phyloP scores from a whole-genome alignment of 768 basidiomycete species.

The Leccinum imitatum region DNA sequence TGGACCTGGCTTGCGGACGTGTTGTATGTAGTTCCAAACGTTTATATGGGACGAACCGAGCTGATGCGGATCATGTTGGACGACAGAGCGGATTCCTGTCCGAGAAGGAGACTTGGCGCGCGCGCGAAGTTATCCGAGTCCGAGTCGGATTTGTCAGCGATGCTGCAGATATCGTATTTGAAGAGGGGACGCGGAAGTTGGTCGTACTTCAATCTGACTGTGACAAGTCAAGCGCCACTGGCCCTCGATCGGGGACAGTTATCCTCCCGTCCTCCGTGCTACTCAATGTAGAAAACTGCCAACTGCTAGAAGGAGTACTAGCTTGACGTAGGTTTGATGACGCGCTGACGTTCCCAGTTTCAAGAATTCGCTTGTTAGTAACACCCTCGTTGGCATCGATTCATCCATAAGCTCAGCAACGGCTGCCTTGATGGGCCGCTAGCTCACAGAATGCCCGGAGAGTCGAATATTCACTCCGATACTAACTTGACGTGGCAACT shows the following conservation, averaged over 20 bases:
- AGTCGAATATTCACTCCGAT: not conserved
- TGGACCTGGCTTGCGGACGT: not conserved
- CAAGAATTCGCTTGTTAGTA: not conserved
- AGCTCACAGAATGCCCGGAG: not conserved
- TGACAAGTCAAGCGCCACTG: constrained; percentile 1
- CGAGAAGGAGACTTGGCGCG: not conserved
- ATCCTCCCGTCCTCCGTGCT: not conserved
- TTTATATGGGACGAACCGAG: not conserved
- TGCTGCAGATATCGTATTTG: not conserved
- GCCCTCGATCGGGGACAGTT: constrained; percentile 1
- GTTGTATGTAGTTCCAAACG: not conserved
- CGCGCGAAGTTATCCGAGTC: not conserved
- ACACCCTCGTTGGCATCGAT: not conserved
- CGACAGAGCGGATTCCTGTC: not conserved
- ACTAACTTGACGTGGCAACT: constrained; percentile 6
- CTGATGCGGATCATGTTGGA: not conserved
- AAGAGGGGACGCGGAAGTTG: not conserved
- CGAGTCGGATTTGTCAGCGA: not conserved
- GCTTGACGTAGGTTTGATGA: not conserved
- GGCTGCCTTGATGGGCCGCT: too few relatives aligned
- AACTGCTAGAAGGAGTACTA: constrained; percentile 1
- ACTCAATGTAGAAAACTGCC: not conserved
- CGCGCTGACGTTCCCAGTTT: not conserved
- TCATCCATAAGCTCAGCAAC: not conserved
- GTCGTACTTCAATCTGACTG: not conserved